phyloP scores from a whole-genome alignment of 1,284 basidiomycete species.

The Takashimella tepidaria region DNA sequence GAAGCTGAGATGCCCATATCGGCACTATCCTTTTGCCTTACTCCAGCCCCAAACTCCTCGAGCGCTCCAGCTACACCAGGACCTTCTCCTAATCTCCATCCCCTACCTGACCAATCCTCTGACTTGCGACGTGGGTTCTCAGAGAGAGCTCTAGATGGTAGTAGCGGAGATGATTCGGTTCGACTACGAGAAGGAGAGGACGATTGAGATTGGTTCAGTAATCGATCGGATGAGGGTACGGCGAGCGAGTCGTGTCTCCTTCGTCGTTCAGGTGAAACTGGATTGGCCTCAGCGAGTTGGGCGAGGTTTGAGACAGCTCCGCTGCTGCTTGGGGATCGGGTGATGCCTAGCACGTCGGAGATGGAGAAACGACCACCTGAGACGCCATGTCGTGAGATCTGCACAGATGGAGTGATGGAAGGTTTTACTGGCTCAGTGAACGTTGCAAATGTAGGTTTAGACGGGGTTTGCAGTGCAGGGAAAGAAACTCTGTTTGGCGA shows the following conservation, averaged over 20 bases:
- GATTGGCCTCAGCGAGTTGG: constrained; percentile 31
- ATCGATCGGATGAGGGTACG: constrained; percentile 6
- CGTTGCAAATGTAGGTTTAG: constrained; percentile 32
- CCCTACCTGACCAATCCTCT: constrained; percentile 38
- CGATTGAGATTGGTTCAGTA: not conserved
- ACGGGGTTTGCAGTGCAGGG: constrained; percentile 33
- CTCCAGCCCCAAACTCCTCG: constrained; percentile 40
- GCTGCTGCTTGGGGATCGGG: constrained; percentile 19
- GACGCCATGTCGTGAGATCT: constrained; percentile 18
- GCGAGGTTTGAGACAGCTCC: constrained; percentile 32
- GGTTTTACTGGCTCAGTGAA: constrained; percentile 29
- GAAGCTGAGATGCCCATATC: constrained; percentile 13
- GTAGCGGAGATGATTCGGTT: constrained; percentile 15
- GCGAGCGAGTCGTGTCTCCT: not conserved
- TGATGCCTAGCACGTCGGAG: constrained; percentile 35
- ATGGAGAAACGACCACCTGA: constrained; percentile 38
- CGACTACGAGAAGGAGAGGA: constrained; percentile 14
- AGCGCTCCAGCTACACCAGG: constrained; percentile 36
- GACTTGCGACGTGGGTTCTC: constrained; percentile 14
- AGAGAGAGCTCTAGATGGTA: not conserved
- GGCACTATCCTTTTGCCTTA: constrained; percentile 27
- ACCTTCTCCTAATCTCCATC: constrained; percentile 40
- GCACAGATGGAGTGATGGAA: constrained; percentile 19
- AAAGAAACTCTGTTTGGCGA: constrained; percentile 27
- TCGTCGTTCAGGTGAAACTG: constrained; percentile 4